Conservation (phyloP, 2,329 filamentous ascomycete genomes). For the Claviceps maximensis region DNA sequence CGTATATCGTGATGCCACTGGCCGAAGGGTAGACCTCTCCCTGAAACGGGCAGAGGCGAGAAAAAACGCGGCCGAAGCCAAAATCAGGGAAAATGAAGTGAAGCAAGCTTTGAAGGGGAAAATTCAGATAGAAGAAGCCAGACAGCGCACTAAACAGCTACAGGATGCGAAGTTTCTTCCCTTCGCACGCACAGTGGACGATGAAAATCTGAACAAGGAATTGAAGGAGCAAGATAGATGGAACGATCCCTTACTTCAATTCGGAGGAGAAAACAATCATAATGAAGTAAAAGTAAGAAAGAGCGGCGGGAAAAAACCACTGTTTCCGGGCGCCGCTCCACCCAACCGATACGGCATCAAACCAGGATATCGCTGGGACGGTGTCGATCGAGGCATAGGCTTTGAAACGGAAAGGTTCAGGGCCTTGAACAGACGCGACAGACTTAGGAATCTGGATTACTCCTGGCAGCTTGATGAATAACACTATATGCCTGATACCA, state of each 20-base stretch:
- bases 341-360: conserved; percentile 91
- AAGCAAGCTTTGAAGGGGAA: conserved; percentile 68
- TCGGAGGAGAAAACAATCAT: conserved; percentile 43
- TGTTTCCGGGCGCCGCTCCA: conserved; percentile 67
- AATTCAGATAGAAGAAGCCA: conserved; percentile 60
- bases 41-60: conserved; percentile 82
- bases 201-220: conserved; percentile 74
- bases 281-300: conserved; percentile 18
- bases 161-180: conserved; percentile 73
- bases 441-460: conserved; percentile 72
- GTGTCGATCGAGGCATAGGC: conserved; percentile 84
- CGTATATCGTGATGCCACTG: conserved; percentile 89
- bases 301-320: conserved; percentile 35
- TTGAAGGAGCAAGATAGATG: conserved; percentile 65
- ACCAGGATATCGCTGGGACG: conserved; percentile 92
- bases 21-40: conserved; percentile 82
- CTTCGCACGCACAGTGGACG: conserved; percentile 69
- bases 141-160: conserved; percentile 51
- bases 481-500: conserved; percentile 2
- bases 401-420: conserved; percentile 92
- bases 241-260: conserved; percentile 87
- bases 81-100: conserved; percentile 56
- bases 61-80: conserved; percentile 48
- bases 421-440: conserved; percentile 63
- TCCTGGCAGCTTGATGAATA: conserved; percentile 95